Base-by-base conservation (phyloP, 495 filamentous ascomycete species). In the Tuber umbilicatum region DNA sequence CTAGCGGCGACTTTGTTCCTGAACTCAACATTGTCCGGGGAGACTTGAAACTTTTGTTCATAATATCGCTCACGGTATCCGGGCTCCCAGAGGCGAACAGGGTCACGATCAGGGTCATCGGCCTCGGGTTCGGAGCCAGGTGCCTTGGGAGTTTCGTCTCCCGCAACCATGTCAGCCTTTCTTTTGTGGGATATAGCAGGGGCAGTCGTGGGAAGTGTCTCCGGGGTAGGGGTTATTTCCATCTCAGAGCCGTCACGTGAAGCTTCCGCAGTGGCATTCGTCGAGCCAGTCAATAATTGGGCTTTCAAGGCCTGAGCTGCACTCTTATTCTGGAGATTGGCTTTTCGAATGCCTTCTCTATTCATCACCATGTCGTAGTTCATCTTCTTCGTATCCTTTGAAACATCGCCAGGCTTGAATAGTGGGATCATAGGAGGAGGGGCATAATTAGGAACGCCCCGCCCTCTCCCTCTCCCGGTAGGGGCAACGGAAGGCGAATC, bases 51-150 rank as follows among this genome's bases (percentile, higher is more conserved):
- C 82, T 99, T 99, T 83, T 97, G 92, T 83, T 97, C 91, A 83
- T 99, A 99, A 83, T 99, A 99, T 50, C 95, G 87, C 82, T 97
- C 94, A 43, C 90, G 90, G 84, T 98, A 99, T 43, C 95, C 95
- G 73, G 92, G 88, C 81, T 98, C 96, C 96, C 95, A 99, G 21
- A 99, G 86, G 70, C 91, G 88, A 71, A 99, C 93, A 21, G 89
- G 92, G 79, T 99, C 95, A 70, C 87, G 86, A 17, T 64, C 55
- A 1, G 91, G 87, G 64, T 86, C 85, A 45, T 91, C 91, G 72
- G 91, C 90, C 21, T 86, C 83, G 40, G 88, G 82, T 37, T 83
- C 81, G 31, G 87, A 86, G 41, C 87, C 85, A 40, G 82, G 84
- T 3, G 86, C 81, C 23, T 86, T 85, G 0, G 87, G 85, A 17